Evolutionary conservation across 352 stramenopile species (phyloP).

Genomic region (Globisporangium nunn): DNA sequence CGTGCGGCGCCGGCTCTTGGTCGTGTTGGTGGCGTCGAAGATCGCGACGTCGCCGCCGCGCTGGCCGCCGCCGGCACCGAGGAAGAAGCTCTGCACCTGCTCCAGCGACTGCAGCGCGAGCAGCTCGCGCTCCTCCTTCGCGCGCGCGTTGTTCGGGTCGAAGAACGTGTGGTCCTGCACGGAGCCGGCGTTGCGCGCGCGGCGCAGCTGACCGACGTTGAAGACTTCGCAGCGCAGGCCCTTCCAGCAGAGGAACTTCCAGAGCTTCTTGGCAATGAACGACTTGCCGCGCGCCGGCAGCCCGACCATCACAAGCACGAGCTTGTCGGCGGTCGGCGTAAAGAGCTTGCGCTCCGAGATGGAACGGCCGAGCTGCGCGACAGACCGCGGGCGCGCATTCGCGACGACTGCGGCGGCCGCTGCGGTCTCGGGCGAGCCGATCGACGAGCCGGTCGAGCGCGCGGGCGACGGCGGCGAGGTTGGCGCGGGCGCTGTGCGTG

Average conservation of each 20-base stretch:
- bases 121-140: constrained; percentile 59
- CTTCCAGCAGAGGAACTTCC: constrained; percentile 79
- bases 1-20: constrained; percentile 40
- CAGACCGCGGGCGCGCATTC: constrained; percentile 3
- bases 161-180: constrained; percentile 89
- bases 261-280: constrained; percentile 92
- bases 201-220: constrained; percentile 93
- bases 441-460: constrained; percentile 9
- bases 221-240: constrained; percentile 85
- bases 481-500: background rate
- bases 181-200: constrained; percentile 56
- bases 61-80: constrained; percentile 13
- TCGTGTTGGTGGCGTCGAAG: constrained; percentile 90
- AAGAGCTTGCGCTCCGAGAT: constrained; percentile 71
- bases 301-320: constrained; percentile 94
- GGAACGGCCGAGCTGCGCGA: constrained; percentile 15
- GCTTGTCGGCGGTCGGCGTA: constrained; percentile 86
- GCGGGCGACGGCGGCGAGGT: constrained; percentile 10
- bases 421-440: background rate
- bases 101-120: constrained; percentile 76
- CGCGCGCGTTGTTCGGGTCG: constrained; percentile 84
- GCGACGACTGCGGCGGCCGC: background rate
- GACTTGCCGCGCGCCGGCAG: constrained; percentile 93
- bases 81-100: constrained; percentile 61
- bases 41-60: constrained; percentile 82